Conservation (phyloP, 75 land plant species). For the Pinus tabuliformis region DNA sequence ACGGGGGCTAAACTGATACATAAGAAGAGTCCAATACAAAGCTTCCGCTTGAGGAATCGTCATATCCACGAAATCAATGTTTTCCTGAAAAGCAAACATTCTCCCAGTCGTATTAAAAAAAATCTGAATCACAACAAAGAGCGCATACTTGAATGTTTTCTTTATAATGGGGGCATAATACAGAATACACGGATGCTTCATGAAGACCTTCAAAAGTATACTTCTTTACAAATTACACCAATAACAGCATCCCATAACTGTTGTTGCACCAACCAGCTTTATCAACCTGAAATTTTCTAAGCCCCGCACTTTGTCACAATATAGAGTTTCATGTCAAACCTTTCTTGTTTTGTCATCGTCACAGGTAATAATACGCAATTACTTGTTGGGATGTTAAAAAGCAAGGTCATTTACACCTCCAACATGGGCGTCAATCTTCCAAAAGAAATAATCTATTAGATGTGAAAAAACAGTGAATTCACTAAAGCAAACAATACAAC, state of each 20-base stretch:
- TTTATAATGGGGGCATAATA: conserved; percentile 76
- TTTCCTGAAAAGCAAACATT: neutral
- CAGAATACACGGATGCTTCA: conserved; percentile 85
- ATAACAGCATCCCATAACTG: conserved; percentile 85
- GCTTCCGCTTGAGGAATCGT: neutral
- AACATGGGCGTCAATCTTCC: conserved; percentile 87
- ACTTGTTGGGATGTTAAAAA: conserved; percentile 80
- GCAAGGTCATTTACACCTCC: conserved; percentile 91
- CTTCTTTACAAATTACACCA: conserved; percentile 52
- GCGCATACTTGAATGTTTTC: conserved; percentile 74
- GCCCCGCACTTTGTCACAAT: neutral
- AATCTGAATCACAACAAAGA: neutral
- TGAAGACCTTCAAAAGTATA: conserved; percentile 72
- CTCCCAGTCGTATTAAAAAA: neutral
- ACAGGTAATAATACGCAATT: neutral
- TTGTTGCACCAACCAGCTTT: conserved; percentile 6
- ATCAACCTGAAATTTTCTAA: conserved; percentile 2
- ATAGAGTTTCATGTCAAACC: too few species aligned
- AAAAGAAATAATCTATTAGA: neutral
- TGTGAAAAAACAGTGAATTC: neutral
- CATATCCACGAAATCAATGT: neutral
- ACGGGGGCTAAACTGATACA: conserved; percentile 43
- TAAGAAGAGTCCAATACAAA: conserved; percentile 3
- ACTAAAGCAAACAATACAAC: neutral
- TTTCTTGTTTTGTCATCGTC: neutral